Evolutionary conservation across 225 moss, liverwort and hornwort genomes (phyloP).

Genomic region (Climacium dendroides): DNA sequence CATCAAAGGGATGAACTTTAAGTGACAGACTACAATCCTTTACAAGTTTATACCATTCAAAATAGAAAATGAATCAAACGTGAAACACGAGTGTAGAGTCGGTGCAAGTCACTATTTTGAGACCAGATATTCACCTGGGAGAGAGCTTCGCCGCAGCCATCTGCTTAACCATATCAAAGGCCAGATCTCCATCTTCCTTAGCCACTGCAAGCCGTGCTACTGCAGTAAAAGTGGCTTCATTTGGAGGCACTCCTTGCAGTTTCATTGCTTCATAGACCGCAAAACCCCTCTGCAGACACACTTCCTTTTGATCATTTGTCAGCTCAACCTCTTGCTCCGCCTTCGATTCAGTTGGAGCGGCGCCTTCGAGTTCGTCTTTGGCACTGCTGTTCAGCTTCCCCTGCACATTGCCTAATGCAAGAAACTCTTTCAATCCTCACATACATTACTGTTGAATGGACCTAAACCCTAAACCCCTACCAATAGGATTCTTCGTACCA

Average conservation of each 20-base stretch:
- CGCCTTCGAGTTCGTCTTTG: slow-evolving; percentile 2
- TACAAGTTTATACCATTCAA: background rate
- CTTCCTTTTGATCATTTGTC: slow-evolving; percentile 48
- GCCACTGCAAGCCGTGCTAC: slow-evolving; percentile 84
- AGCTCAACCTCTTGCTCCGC: slow-evolving; percentile 29
- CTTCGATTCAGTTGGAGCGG: slow-evolving; percentile 1
- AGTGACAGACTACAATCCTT: background rate
- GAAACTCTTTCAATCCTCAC: background rate
- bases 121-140: slow-evolving; percentile 33
- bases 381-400: slow-evolving; percentile 1
- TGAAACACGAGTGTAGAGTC: background rate
- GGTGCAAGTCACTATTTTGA: background rate
- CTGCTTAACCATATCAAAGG: slow-evolving; percentile 94
- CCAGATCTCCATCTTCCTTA: slow-evolving; percentile 82
- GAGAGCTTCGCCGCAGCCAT: slow-evolving; percentile 75
- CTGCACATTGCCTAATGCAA: slow-evolving; percentile 14
- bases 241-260: slow-evolving; percentile 55
- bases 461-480: background rate
- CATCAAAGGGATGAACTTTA: background rate
- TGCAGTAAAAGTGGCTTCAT: slow-evolving; percentile 90
- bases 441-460: background rate
- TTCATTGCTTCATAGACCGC: slow-evolving; percentile 88
- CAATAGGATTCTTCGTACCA: background rate
- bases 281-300: slow-evolving; percentile 58
- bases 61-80: background rate